Evolutionary conservation across 2,329 filamentous ascomycete genomes (phyloP).

Genomic region (Alternaria incomplexa): DNA sequence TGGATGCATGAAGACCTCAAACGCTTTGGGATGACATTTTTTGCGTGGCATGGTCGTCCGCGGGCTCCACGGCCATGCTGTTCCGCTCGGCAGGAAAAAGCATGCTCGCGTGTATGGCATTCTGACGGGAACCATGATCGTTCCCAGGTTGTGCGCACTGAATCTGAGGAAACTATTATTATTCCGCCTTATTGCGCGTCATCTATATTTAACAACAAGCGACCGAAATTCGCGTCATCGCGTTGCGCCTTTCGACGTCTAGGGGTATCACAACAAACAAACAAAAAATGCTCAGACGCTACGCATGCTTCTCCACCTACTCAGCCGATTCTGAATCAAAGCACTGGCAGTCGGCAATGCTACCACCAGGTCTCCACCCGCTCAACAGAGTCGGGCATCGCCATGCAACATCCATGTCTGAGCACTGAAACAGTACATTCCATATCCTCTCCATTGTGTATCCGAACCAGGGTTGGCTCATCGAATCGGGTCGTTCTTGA

Average conservation of each 20-base stretch:
- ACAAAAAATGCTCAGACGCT: background rate
- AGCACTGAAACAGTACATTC: conserved; percentile 40
- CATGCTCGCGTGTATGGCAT: background rate
- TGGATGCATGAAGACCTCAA: conserved; percentile 17
- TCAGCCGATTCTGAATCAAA: conserved; percentile 26
- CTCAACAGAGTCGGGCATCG: conserved; percentile 37
- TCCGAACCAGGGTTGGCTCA: conserved; percentile 35
- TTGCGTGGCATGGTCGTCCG: background rate
- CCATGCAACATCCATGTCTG: conserved; percentile 33
- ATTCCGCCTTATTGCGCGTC: background rate
- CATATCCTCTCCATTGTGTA: conserved; percentile 40
- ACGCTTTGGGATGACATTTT: conserved; percentile 15
- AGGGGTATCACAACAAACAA: conserved; percentile 11
- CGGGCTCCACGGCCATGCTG: background rate
- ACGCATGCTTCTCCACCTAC: background rate
- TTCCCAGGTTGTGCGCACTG: background rate
- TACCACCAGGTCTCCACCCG: conserved; percentile 30
- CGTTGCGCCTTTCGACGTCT: conserved; percentile 3
- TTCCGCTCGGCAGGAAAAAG: background rate
- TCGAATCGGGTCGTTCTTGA: conserved; percentile 28
- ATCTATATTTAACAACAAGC: conserved; percentile 7
- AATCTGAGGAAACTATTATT: background rate
- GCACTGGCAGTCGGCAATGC: conserved; percentile 37
- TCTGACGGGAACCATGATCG: background rate
- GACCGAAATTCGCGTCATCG: background rate